Evolutionary conservation across 805 yeast species (phyloP), one percentile per base, ranked within the genome.

Genomic region (Metschnikowia baotianmanensis): DNA sequence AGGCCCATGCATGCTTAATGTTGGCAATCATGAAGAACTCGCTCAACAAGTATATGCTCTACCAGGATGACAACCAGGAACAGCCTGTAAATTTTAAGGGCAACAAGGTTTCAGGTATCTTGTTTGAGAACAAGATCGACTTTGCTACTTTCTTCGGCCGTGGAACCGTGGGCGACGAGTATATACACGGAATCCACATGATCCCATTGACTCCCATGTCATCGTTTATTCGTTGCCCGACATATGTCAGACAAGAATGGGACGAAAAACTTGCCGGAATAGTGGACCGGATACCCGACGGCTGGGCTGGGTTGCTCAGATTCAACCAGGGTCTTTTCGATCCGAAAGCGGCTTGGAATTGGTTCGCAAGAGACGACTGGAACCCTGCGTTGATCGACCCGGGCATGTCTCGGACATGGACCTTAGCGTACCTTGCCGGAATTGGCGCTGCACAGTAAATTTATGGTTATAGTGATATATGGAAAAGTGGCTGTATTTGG

Each of bases 331-430:
- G 96, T 0, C 64, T 90, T 15, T 76, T 63, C 53, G 86, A 89
- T 56, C 90, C 96, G 1, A 51, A 58, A 25, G 42, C 72, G 6
- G 59, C 72, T 1, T 69, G 74, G 74, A 47, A 57, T 26, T 69
- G 72, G 72, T 69, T 69, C 51, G 57, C 81, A 1, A 57, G 76
- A 24, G 51, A 67, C 5, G 66, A 64, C 40, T 89, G 86, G 73
- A 57, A 68, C 32, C 64, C 67, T n/a, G 53, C 59, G 3, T 74
- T 72, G 48, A 75, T 90, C 34, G 97, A 90, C 55, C 77, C 78
- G 42, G 97, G 97, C 2, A 91, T 88, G 72, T 81, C 91, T 20
- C 67, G 81, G 47, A 83, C 96, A 0, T 89, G 96, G 95, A 82
- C 90, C 10, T 67, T 89, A 47, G 80, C 95, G 0, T 86, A 77